Base-by-base conservation (phyloP, 306 rosid genomes). In the Begonia loranthoides region DNA sequence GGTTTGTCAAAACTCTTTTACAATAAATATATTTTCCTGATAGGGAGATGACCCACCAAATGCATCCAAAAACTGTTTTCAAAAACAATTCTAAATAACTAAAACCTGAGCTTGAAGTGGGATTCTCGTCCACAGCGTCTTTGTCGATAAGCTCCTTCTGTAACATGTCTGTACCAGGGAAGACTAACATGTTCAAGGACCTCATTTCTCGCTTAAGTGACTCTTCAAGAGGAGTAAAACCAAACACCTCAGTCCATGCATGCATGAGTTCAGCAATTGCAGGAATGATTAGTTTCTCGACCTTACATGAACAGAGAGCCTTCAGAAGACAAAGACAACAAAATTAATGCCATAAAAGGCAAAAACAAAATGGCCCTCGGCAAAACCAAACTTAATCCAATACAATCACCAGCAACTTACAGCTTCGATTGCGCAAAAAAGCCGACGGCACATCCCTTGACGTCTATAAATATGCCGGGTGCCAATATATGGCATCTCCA, bases 361-460 rank as follows among this genome's bases (percentile, higher is more conserved):
- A 19, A 19, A 60, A 13, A 17, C 3, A 57, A 41, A 38, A 10
- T 28, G 9, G 62, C 41, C 45, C n/a, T 43, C 16, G n/a, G 61
- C 56, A 49, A 15, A 49, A 4, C 15, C 33, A 64, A 52, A 39
- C 14, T 36, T 16, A 15, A 52, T 17, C 56, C 14, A 43, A 43
- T 3, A 7, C 36, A 5, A 28, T 28, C 36, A 28, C 6, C 7
- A 6, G 15, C 8, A 12, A 62, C 71, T 65, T 79, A 92, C 99
- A 21, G 61, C 72, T 74, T 92, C 96, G 71, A 92, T 79, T 59
- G 94, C 93, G 49, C 79, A 57, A 63, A 92, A 83, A 73, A 92
- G 94, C 46, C 89, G 76, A 24, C 96, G 95, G 63, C 94, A 92
- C 99, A 92, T 92, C 74, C 99, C 99, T 69, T 92, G 96, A 49